Evolutionary conservation across 2,329 filamentous ascomycete species (phyloP).

Genomic region (Sordariomycetes sp.): DNA sequence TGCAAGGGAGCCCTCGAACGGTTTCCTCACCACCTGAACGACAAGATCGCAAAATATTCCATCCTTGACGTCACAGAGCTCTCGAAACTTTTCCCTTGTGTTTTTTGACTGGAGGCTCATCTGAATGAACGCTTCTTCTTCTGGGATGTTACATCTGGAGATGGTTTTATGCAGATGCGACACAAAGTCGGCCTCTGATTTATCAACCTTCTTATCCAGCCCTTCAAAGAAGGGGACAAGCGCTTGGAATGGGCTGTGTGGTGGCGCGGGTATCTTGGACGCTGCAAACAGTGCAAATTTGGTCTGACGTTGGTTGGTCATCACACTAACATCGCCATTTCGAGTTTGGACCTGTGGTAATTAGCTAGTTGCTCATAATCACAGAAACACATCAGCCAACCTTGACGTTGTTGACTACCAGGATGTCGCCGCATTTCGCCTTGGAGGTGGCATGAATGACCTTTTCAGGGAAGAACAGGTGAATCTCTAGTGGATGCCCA

Average conservation of each 20-base stretch:
- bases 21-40: constrained; percentile 56
- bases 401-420: constrained; percentile 42
- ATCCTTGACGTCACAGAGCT: constrained; percentile 53
- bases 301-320: constrained; percentile 32
- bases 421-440: constrained; percentile 27
- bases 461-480: constrained; percentile 46
- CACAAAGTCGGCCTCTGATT: no score
- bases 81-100: constrained; percentile 46
- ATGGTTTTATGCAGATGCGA: constrained; percentile 35
- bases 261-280: constrained; percentile 27
- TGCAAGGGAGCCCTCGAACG: constrained; percentile 31
- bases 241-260: constrained; percentile 23
- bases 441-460: constrained; percentile 36
- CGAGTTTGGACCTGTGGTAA: constrained; percentile 30
- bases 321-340: constrained; percentile 24
- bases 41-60: constrained; percentile 58
- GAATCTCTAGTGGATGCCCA: constrained; percentile 36
- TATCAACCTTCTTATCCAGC: no score
- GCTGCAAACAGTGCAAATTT: constrained; percentile 15
- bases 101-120: constrained; percentile 29
- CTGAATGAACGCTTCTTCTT: constrained; percentile 29
- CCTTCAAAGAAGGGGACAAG: constrained; percentile 11
- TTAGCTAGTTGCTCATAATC: background rate
- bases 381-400: constrained; percentile 20
- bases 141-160: constrained; percentile 33